Evolutionary conservation across 257 asterid genomes (phyloP).

Genomic region (Solanum etuberosum): DNA sequence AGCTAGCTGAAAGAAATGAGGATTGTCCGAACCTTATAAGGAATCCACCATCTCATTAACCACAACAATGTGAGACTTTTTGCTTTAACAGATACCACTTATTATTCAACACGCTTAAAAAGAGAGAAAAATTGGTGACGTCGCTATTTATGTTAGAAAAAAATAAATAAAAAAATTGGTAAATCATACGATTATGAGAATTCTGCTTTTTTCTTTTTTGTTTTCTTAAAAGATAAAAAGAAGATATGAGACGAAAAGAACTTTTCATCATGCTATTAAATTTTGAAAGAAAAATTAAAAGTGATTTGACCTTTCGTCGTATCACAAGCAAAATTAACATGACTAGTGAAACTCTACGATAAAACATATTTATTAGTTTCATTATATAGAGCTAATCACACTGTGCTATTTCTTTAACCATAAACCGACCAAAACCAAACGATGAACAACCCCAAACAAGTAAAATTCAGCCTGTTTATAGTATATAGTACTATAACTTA

Average conservation of each 20-base stretch:
- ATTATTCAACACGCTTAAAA: neutral
- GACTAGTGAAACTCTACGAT: neutral
- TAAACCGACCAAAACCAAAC: no score
- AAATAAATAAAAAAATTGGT: neutral
- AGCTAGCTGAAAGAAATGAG: no score
- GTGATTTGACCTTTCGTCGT: neutral
- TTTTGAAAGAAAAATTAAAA: neutral
- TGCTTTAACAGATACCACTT: neutral
- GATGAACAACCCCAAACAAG: neutral
- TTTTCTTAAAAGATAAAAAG: no score
- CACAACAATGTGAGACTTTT: no score
- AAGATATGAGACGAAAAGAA: no score
- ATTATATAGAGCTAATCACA: no score
- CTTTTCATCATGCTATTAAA: neutral
- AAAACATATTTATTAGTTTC: no score
- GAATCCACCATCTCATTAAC: no score
- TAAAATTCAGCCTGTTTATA: neutral
- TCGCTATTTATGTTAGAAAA: neutral
- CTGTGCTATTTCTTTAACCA: no score
- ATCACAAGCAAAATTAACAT: neutral
- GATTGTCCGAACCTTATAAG: no score
- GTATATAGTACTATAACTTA: neutral
- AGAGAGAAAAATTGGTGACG: neutral
- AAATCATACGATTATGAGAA: neutral
- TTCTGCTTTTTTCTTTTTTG: neutral